phyloP scores from a whole-genome alignment of 2,329 filamentous ascomycete species.

The Reticulascus tulasneorum region DNA sequence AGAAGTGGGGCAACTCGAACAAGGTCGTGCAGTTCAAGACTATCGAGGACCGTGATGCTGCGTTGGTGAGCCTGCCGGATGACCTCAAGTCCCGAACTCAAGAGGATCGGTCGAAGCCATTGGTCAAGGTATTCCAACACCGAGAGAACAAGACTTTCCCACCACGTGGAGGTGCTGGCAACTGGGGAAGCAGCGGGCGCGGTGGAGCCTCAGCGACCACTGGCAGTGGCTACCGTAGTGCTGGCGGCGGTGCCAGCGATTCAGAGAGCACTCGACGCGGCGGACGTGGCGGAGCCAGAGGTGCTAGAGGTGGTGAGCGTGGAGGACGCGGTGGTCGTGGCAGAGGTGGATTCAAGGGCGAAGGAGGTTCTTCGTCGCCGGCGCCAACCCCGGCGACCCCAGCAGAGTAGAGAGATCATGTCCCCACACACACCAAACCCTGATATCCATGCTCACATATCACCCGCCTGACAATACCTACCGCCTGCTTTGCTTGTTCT shows the following conservation, averaged over 20 bases:
- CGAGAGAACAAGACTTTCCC: slow-evolving; percentile 53
- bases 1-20: slow-evolving; percentile 74
- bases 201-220: slow-evolving; percentile 50
- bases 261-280: slow-evolving; percentile 55
- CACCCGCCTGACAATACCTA: too few species aligned
- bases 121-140: slow-evolving; percentile 79
- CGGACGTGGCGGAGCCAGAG: slow-evolving; percentile 52
- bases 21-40: slow-evolving; percentile 84
- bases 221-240: slow-evolving; percentile 78
- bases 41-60: slow-evolving; percentile 73
- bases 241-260: slow-evolving; percentile 72
- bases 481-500: too few species aligned
- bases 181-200: slow-evolving; percentile 63
- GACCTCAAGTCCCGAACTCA: slow-evolving; percentile 71
- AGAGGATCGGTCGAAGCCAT: slow-evolving; percentile 72
- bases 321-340: slow-evolving; percentile 55
- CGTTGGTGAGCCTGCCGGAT: slow-evolving; percentile 68
- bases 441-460: too few species aligned
- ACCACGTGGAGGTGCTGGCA: slow-evolving; percentile 62
- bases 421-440: too few species aligned
- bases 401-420: slow-evolving; percentile 30
- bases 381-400: slow-evolving; percentile 50
- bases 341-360: slow-evolving; percentile 55
- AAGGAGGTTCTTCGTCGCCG: slow-evolving; percentile 51
- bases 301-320: slow-evolving; percentile 55